Percentiles rank a stretch among this genome's conserved stretches.
Evolutionary conservation across 164 flowering plant species (phyloP).

Genomic region (Tetracentron sinense): DNA sequence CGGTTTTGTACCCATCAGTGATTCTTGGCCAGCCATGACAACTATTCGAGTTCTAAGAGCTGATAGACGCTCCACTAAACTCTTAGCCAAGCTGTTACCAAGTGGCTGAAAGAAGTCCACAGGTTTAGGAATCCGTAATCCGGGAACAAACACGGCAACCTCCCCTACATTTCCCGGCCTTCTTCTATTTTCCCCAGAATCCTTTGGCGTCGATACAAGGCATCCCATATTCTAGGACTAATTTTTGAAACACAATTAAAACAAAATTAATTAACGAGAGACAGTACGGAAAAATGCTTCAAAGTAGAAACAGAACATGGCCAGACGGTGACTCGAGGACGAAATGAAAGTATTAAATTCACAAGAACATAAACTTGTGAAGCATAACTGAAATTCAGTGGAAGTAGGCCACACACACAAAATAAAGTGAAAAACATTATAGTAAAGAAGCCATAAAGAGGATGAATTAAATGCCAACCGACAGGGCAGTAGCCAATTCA

Average conservation of each 20-base stretch:
- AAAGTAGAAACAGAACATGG: not conserved
- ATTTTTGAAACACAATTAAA: constrained; percentile 21
- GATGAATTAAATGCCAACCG: constrained; percentile 29
- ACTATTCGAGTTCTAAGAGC: constrained; percentile 73
- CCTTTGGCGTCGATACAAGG: constrained; percentile 55
- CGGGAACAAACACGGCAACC: constrained; percentile 74
- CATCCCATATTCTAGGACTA: constrained; percentile 65
- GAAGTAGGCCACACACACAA: constrained; percentile 11
- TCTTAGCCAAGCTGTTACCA: constrained; percentile 49
- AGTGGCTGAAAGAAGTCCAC: constrained; percentile 62
- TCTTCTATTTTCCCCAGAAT: constrained; percentile 57
- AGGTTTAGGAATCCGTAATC: constrained; percentile 72
- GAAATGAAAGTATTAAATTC: not conserved
- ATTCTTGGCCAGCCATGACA: constrained; percentile 77
- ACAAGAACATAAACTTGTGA: not conserved
- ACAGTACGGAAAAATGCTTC: not conserved
- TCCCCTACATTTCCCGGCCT: constrained; percentile 70
- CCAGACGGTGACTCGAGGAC: not conserved
- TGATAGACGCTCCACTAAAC: constrained; percentile 56
- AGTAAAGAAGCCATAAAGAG: constrained; percentile 9
- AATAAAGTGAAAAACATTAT: not conserved
- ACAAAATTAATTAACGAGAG: constrained; percentile 1
- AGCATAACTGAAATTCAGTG: constrained; percentile 2
- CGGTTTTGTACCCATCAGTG: constrained; percentile 52
- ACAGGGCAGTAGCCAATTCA: constrained; percentile 14